Evolutionary conservation across 768 basidiomycete species (phyloP).

Genomic region (Cantharellus cinnabarinus): DNA sequence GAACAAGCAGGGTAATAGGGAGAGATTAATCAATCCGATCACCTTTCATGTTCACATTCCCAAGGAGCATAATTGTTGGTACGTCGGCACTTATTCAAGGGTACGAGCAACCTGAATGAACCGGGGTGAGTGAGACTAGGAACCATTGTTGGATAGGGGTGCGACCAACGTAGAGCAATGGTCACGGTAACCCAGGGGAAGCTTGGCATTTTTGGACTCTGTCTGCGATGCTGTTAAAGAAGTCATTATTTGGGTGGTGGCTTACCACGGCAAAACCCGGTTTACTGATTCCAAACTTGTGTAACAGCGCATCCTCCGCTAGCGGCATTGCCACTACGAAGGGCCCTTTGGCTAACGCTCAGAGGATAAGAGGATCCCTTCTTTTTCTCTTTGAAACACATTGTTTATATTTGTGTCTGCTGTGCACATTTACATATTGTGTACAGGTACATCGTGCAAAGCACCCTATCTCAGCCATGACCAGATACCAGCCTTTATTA

Average conservation of each 20-base stretch:
- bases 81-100: conserved; percentile 71
- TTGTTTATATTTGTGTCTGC: too few relatives aligned
- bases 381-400: too few relatives aligned
- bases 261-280: too few relatives aligned
- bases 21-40: conserved; percentile 21
- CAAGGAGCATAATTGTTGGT: conserved; percentile 66
- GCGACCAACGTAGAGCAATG: conserved; percentile 66
- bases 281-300: too few relatives aligned
- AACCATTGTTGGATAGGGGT: not conserved
- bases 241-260: not conserved
- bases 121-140: not conserved
- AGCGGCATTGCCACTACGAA: too few relatives aligned
- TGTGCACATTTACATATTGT: too few relatives aligned
- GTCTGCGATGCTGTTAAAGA: conserved; percentile 53
- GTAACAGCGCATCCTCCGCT: too few relatives aligned
- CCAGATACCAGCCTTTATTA: too few relatives aligned
- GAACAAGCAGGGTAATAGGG: not conserved
- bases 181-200: conserved; percentile 76
- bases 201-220: conserved; percentile 52
- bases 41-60: conserved; percentile 86
- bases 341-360: too few relatives aligned
- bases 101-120: conserved; percentile 51
- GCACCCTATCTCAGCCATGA: too few relatives aligned
- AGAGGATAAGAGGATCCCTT: too few relatives aligned
- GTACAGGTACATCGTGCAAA: too few relatives aligned